phyloP scores from a whole-genome alignment of 306 rosid species.

The Nissolia schottii region DNA sequence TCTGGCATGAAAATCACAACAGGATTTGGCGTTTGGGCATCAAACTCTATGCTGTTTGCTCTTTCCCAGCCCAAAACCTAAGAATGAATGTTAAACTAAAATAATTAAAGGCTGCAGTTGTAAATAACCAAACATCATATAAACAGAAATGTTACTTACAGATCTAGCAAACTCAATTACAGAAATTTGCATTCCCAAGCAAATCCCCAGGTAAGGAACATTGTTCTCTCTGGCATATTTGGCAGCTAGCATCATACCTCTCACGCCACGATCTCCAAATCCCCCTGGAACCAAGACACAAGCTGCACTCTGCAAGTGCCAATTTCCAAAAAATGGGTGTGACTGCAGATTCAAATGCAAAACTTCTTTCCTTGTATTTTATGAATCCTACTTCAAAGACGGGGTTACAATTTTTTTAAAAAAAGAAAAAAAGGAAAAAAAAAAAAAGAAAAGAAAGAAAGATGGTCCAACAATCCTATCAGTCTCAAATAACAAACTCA shows the following conservation, averaged over 20 bases:
- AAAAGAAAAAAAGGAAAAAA: too few relatives aligned
- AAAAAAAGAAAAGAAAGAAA: too few relatives aligned
- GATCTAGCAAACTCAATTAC: conserved; percentile 95
- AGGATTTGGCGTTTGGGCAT: conserved; percentile 67
- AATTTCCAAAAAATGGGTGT: conserved; percentile 9
- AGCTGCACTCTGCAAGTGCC: conserved; percentile 65
- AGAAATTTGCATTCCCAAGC: conserved; percentile 98
- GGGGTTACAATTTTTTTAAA: too few relatives aligned
- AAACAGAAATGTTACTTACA: conserved; percentile 49
- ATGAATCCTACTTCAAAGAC: conserved; percentile 5
- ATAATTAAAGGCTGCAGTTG: not conserved
- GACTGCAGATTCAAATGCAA: conserved; percentile 19
- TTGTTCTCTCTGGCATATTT: conserved; percentile 95
- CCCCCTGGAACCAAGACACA: conserved; percentile 99
- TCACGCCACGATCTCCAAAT: conserved; percentile 98
- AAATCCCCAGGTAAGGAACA: conserved; percentile 93
- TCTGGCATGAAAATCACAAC: conserved; percentile 99
- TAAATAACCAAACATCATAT: conserved; percentile 14
- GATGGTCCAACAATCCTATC: conserved; percentile 8
- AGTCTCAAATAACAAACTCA: conserved; percentile 6
- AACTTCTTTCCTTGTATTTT: conserved; percentile 15
- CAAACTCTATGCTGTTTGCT: conserved; percentile 86
- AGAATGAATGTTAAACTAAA: conserved; percentile 26
- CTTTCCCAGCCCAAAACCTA: conserved; percentile 88
- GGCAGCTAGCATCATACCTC: conserved; percentile 95